phyloP scores from a whole-genome alignment of 768 basidiomycete species.

The Tremella mesenterica region DNA sequence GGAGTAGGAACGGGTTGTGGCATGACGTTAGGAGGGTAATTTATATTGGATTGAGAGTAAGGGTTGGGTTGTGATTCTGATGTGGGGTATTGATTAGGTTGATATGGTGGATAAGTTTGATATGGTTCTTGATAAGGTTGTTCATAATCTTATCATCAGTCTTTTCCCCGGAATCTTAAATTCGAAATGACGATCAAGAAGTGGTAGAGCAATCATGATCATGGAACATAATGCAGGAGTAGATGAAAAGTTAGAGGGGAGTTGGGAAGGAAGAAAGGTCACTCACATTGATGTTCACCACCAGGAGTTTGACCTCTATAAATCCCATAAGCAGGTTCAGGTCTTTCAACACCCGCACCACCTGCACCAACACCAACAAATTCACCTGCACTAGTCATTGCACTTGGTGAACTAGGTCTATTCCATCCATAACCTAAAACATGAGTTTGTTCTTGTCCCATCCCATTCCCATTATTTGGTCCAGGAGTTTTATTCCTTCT shows the following conservation, averaged over 20 bases:
- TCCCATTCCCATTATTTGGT: slow-evolving; percentile 2
- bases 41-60: no score
- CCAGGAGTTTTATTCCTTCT: slow-evolving; percentile 11
- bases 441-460: neutral
- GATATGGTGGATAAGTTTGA: neutral
- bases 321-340: slow-evolving; percentile 8
- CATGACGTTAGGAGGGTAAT: no score
- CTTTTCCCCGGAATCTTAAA: neutral
- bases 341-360: slow-evolving; percentile 19
- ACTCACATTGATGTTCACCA: slow-evolving; percentile 5
- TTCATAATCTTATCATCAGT: neutral
- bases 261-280: neutral
- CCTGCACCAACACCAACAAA: slow-evolving; percentile 34
- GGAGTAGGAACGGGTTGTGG: no score
- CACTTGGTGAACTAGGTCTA: slow-evolving; percentile 3
- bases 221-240: neutral
- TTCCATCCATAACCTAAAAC: neutral
- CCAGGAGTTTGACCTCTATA: slow-evolving; percentile 11
- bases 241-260: neutral
- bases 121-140: neutral
- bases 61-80: no score
- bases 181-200: neutral
- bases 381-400: slow-evolving; percentile 23
- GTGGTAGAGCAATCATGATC: neutral
- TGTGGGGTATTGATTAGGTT: neutral